Evolutionary conservation across 768 basidiomycete species (phyloP).

Genomic region (Suillus paluster): DNA sequence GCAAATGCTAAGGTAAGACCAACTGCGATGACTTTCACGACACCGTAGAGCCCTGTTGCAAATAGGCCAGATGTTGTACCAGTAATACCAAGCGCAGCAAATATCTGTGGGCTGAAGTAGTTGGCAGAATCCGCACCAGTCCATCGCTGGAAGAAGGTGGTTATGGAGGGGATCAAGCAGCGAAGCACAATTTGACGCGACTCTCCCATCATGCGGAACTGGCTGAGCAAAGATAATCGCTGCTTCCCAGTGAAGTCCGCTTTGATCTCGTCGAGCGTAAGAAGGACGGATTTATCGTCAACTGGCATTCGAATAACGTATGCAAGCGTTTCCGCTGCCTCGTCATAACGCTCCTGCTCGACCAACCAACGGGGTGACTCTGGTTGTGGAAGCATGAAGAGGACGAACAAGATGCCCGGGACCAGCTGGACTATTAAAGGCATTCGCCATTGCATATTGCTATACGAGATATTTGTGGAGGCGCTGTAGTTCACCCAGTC

Average conservation of each 20-base stretch:
- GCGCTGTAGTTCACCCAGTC: constrained; percentile 56
- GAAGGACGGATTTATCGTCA: constrained; percentile 40
- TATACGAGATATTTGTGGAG: constrained; percentile 38
- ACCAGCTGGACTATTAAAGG: constrained; percentile 56
- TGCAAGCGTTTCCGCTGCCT: constrained; percentile 45
- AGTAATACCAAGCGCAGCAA: constrained; percentile 50
- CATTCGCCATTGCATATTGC: constrained; percentile 56
- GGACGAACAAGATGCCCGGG: constrained; percentile 53
- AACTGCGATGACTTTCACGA: constrained; percentile 48
- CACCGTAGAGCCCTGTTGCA: constrained; percentile 50
- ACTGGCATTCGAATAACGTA: constrained; percentile 36
- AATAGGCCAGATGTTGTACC: constrained; percentile 48
- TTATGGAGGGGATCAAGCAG: constrained; percentile 48
- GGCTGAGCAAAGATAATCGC: constrained; percentile 36
- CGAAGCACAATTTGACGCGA: constrained; percentile 46
- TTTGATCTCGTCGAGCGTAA: constrained; percentile 50
- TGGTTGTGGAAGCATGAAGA: constrained; percentile 51
- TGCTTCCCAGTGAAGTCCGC: constrained; percentile 51
- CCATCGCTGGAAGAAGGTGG: constrained; percentile 55
- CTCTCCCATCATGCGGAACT: constrained; percentile 49
- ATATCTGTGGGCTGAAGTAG: constrained; percentile 58
- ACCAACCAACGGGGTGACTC: constrained; percentile 64
- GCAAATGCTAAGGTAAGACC: constrained; percentile 45
- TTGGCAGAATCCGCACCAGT: constrained; percentile 60
- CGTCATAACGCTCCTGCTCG: constrained; percentile 46